phyloP scores from a whole-genome alignment of 2,329 filamentous ascomycete genomes.

The Mycosphaerella arachidis region DNA sequence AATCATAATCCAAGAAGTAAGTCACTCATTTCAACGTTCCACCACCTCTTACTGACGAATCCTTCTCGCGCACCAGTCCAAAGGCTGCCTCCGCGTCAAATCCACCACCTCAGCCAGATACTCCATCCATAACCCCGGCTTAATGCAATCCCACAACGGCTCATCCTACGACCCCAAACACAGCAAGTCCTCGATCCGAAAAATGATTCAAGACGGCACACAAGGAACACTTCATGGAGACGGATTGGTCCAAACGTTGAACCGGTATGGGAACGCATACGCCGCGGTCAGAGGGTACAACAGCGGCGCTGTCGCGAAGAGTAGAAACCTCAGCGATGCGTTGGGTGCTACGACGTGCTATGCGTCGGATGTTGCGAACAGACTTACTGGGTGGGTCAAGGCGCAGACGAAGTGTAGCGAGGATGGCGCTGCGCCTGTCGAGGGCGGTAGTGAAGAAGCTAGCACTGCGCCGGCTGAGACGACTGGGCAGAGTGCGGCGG shows the following conservation, averaged over 20 bases:
- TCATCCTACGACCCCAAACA: not conserved
- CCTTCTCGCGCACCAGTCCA: conserved; percentile 30
- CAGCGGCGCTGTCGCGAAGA: conserved; percentile 40
- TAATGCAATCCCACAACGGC: conserved; percentile 45
- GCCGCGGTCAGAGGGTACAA: conserved; percentile 49
- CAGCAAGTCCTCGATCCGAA: conserved; percentile 29
- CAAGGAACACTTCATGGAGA: conserved; percentile 41
- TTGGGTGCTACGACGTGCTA: conserved; percentile 48
- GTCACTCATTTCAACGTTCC: not conserved
- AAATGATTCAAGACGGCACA: conserved; percentile 44
- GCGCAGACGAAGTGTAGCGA: conserved; percentile 6
- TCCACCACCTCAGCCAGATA: conserved; percentile 35
- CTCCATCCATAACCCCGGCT: conserved; percentile 38
- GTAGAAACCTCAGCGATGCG: conserved; percentile 36
- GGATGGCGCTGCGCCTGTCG: not conserved
- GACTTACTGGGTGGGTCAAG: conserved; percentile 41
- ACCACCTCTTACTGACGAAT: not conserved
- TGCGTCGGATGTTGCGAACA: conserved; percentile 49
- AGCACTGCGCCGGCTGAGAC: not conserved
- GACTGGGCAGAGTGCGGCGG: not conserved
- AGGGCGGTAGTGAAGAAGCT: not conserved
- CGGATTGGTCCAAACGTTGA: conserved; percentile 40
- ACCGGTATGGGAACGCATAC: conserved; percentile 30
- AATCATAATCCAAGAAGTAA: conserved; percentile 41
- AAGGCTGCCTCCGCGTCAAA: conserved; percentile 44